Percentiles rank a stretch among this genome's conserved stretches.
Evolutionary conservation across 2,329 filamentous ascomycete species (phyloP).

Genomic region (Aureobasidium zeae): DNA sequence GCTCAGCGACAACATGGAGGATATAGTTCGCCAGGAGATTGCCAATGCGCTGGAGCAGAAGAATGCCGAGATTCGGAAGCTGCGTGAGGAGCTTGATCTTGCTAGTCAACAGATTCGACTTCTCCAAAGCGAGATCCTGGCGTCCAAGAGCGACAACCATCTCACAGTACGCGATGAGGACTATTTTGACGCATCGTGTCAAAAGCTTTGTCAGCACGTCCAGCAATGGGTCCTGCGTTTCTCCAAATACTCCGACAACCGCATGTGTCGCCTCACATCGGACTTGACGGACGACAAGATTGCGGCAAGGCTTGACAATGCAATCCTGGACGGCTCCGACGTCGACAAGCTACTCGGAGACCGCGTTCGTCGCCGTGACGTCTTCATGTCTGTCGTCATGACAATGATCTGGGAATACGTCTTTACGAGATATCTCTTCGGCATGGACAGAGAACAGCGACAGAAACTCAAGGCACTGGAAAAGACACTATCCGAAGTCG

Average conservation of each 20-base stretch:
- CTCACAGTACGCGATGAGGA: conserved; percentile 78
- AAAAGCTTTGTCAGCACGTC: conserved; percentile 89
- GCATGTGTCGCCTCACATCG: conserved; percentile 69
- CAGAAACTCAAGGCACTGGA: conserved; percentile 96
- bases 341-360: conserved; percentile 82
- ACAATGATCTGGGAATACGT: conserved; percentile 99
- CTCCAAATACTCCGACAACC: conserved; percentile 93
- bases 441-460: conserved; percentile 94
- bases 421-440: conserved; percentile 95
- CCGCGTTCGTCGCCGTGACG: conserved; percentile 76
- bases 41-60: conserved; percentile 63
- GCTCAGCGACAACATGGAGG: conserved; percentile 54
- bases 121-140: conserved; percentile 51
- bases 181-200: conserved; percentile 89
- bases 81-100: conserved; percentile 68
- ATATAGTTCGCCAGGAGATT: conserved; percentile 52
- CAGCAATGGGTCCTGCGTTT: conserved; percentile 98
- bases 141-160: conserved; percentile 56
- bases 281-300: conserved; percentile 89
- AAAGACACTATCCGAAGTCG: conserved; percentile 81
- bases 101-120: conserved; percentile 54
- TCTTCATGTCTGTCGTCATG: conserved; percentile 99
- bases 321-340: conserved; percentile 86
- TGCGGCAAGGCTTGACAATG: conserved; percentile 87
- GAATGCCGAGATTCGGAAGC: conserved; percentile 68